Percentiles rank a stretch among this genome's conserved stretches.
These are phyloP conservation scores for Vitis hybrid DNA, from an alignment of 177 flowering plant genomes.

Conservation along the genomic window DNA sequence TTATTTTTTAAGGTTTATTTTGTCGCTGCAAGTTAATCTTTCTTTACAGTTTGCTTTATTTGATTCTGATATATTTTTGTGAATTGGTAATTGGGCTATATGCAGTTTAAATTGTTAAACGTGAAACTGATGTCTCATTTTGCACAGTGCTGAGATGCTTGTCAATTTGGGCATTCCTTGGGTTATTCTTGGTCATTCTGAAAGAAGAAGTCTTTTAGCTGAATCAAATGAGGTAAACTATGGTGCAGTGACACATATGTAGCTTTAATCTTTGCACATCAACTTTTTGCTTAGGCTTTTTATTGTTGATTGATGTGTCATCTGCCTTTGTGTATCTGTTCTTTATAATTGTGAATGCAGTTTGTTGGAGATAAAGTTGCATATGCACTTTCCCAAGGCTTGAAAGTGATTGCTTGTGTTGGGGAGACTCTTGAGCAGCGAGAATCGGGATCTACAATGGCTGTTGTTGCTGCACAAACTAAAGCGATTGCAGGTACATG, in stretches of 20 bases:
- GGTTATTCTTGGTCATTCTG: conserved; percentile 94
- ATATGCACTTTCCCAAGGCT: conserved; percentile 81
- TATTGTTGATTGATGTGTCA: not conserved
- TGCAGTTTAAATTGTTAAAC: not conserved
- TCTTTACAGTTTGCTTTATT: not conserved
- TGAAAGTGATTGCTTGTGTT: conserved; percentile 90
- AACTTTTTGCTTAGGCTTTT: not conserved
- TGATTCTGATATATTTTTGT: not conserved
- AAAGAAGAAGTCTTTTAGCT: conserved; percentile 61
- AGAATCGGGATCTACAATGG: conserved; percentile 82
- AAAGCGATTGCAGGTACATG: conserved; percentile 81
- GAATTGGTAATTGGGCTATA: not conserved
- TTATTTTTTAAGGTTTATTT: not conserved
- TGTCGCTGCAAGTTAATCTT: not conserved
- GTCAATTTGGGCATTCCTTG: conserved; percentile 73
- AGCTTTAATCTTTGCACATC: too few species aligned
- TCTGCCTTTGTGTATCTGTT: not conserved
- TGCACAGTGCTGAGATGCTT: conserved; percentile 88
- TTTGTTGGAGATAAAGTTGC: conserved; percentile 91
- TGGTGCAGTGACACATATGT: too few species aligned
- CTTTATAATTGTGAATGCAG: conserved; percentile 27
- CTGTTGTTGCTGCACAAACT: conserved; percentile 79
- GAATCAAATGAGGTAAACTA: conserved; percentile 70
- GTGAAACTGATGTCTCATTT: conserved; percentile 7
- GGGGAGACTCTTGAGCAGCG: conserved; percentile 93